Conservation (phyloP, 2,329 filamentous ascomycete species). For the Trichoderma atroviride region DNA sequence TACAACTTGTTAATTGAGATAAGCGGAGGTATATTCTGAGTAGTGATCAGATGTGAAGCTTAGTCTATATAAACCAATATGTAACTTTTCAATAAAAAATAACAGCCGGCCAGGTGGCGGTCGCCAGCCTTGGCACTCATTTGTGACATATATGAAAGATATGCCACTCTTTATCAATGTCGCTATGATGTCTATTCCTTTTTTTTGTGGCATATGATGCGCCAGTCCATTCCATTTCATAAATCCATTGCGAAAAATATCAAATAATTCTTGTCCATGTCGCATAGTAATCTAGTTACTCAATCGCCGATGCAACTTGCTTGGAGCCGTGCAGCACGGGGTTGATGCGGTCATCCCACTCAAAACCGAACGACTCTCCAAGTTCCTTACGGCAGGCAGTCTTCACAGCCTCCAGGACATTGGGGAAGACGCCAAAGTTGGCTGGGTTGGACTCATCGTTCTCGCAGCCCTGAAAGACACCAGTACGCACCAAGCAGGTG, state of each 20-base stretch:
- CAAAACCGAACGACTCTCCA: slow-evolving; percentile 8
- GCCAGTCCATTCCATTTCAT: neutral
- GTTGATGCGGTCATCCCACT: slow-evolving; percentile 19
- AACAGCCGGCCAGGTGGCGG: neutral
- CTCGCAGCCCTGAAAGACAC: slow-evolving; percentile 15
- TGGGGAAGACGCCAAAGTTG: slow-evolving; percentile 20
- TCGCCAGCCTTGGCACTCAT: neutral
- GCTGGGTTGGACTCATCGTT: slow-evolving; percentile 20
- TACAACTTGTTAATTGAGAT: neutral
- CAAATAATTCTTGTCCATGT: neutral
- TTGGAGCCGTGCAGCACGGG: slow-evolving; percentile 16
- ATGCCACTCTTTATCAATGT: neutral
- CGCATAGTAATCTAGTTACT: neutral
- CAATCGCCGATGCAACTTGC: slow-evolving; percentile 19
- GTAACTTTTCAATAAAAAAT: neutral
- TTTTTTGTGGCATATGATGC: neutral
- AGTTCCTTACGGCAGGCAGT: slow-evolving; percentile 11
- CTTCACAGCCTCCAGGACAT: slow-evolving; percentile 18
- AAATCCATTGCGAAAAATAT: neutral
- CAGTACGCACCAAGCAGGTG: slow-evolving; percentile 19
- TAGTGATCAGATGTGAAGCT: neutral
- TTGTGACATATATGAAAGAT: neutral
- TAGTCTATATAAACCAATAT: neutral
- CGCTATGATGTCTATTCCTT: slow-evolving; percentile 20
- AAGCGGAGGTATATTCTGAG: neutral